Conservation (phyloP, 2,329 filamentous ascomycete species). For the Hymenoscyphus salicellus region DNA sequence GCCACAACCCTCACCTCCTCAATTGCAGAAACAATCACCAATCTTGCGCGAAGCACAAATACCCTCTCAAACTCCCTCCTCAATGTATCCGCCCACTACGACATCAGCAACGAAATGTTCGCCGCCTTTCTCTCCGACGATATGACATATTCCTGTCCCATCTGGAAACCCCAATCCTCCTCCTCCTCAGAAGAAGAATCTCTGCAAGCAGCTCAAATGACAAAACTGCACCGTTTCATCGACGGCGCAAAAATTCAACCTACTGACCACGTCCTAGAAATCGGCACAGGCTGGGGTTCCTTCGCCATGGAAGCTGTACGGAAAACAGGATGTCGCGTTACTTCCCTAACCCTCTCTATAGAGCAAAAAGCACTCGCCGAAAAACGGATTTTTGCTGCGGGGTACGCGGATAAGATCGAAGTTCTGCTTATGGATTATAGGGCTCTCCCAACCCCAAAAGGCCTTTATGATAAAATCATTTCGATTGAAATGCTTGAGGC, state of each 20-base stretch:
- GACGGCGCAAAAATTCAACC: conserved; percentile 60
- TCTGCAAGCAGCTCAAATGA: conserved; percentile 63
- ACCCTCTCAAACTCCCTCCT: conserved; percentile 57
- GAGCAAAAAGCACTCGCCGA: conserved; percentile 70
- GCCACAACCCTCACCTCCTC: conserved; percentile 61
- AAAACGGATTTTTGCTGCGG: conserved; percentile 58
- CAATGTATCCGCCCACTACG: conserved; percentile 71
- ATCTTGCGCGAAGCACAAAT: conserved; percentile 56
- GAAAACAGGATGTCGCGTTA: conserved; percentile 65
- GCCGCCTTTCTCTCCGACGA: conserved; percentile 70
- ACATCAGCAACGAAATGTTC: conserved; percentile 75
- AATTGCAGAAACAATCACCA: conserved; percentile 55
- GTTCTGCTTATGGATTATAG: conserved; percentile 69
- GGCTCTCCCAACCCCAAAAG: conserved; percentile 51
- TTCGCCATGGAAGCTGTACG: conserved; percentile 68
- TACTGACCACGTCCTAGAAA: conserved; percentile 68
- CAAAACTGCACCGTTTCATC: conserved; percentile 65
- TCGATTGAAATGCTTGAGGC: conserved; percentile 78
- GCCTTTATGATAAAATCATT: conserved; percentile 65
- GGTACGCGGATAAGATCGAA: conserved; percentile 58
- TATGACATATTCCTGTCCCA: conserved; percentile 73
- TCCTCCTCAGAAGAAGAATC: conserved; percentile 48
- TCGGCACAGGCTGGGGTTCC: conserved; percentile 73
- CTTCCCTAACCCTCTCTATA: conserved; percentile 63
- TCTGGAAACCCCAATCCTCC: conserved; percentile 53